Evolutionary conservation across 192 early-diverging fungal species (phyloP), one percentile per base, ranked within the genome.

Genomic region (Coemansia sp.): DNA sequence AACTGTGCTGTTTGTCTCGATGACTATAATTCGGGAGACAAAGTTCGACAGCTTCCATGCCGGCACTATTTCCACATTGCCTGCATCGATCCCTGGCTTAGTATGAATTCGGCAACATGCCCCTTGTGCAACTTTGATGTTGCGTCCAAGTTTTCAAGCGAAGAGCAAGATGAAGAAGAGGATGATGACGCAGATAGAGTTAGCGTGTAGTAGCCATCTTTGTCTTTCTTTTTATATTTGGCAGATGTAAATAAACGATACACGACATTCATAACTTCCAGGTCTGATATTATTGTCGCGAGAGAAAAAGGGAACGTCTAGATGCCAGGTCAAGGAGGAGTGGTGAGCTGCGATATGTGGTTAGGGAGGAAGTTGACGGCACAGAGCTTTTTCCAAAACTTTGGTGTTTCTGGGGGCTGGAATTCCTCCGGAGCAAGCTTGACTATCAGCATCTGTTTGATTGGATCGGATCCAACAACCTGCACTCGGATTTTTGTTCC

Each of bases 1-100:
- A 79, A 79, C 40, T 79, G 76, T 45, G 66, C 76, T 3, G 61
- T 79, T 14, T 80, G 77, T 44, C 28, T 80, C 40, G 77, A 74
- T 10, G 77, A 80, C 28, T 80, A 70, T 71, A 48, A 10, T 2
- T 57, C 52, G 0, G 77, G 64, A 17, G 72, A 70, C 3, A 38
- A 68, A 19, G 77, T 80, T n/a, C 67, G 77, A 6, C 50, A 57
- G 61, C 68, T 80, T 42, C 68, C 77, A 2, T 80, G 77, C 23
- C 56, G 50, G 15, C 77, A 80, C 47, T 74, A 56, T 37, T 80
- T 80, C 42, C 77, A 80, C 37, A 40, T 65, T 19, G 41, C 44
- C 13, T 80, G 77, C 42, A 80, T 80, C 30, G 77, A 74, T 14
- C 77, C 71, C 1, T 80, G 77, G 77, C 67, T 80, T 5, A 30